These are phyloP conservation scores for Theobroma grandiflorum DNA, from an alignment of 441 rosid genomes.

Conservation along the genomic window DNA sequence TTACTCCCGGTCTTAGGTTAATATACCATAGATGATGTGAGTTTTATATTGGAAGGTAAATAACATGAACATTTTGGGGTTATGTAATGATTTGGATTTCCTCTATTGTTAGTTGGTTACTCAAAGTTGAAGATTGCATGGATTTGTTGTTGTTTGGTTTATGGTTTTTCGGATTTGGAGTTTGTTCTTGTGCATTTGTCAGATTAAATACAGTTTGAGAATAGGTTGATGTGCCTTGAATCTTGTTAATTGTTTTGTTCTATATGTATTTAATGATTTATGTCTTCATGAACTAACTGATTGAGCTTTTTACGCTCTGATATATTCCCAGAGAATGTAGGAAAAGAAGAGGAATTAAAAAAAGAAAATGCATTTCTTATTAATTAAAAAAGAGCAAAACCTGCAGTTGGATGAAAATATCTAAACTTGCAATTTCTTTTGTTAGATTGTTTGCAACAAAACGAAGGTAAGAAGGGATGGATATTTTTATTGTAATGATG, in stretches of 20 bases:
- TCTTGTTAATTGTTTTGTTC: neutral
- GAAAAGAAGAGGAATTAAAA: constrained; percentile 1
- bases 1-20: neutral
- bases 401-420: neutral
- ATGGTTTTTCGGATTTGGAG: neutral
- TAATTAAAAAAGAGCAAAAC: neutral
- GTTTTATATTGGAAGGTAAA: neutral
- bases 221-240: constrained; percentile 16
- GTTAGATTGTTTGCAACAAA: neutral
- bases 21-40: neutral
- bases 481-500: neutral
- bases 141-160: constrained; percentile 6
- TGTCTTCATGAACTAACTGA: neutral
- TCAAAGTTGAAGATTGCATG: constrained; percentile 11
- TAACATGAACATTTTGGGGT: constrained; percentile 1
- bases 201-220: constrained; percentile 9
- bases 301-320: constrained; percentile 13
- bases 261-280: neutral
- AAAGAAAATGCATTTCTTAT: constrained; percentile 13
- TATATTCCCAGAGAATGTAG: constrained; percentile 8
- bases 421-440: neutral
- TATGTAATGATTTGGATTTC: neutral
- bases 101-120: neutral
- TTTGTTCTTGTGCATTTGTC: neutral
- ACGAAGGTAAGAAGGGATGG: neutral